phyloP scores from a whole-genome alignment of 1,139 yeast genomes.

The Sugiyamaella sp. region DNA sequence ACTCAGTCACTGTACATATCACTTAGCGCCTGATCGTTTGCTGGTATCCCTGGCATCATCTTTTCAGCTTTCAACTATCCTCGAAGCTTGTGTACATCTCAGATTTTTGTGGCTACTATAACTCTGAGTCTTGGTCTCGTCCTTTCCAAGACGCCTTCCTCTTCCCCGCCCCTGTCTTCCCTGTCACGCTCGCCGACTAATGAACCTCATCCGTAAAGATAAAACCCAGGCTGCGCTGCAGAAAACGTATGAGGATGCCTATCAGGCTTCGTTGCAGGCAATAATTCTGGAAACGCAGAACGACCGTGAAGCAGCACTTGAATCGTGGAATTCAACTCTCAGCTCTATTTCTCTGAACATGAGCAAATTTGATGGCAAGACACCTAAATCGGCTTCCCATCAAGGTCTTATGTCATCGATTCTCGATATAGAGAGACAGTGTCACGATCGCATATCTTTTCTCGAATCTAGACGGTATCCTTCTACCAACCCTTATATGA shows the following conservation, averaged over 20 bases:
- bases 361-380: constrained; percentile 37
- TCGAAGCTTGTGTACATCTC: no score
- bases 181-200: constrained; percentile 3
- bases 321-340: constrained; percentile 41
- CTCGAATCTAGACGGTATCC: constrained; percentile 35
- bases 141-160: neutral
- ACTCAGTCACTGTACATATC: no score
- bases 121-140: neutral
- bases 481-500: constrained; percentile 27
- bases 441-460: constrained; percentile 42
- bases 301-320: constrained; percentile 39
- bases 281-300: constrained; percentile 42
- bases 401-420: constrained; percentile 41
- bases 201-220: constrained; percentile 29
- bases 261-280: constrained; percentile 43
- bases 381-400: constrained; percentile 40
- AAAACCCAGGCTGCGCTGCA: constrained; percentile 36
- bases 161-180: neutral
- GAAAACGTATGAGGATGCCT: constrained; percentile 44
- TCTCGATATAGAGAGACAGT: constrained; percentile 44
- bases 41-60: no score
- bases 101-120: no score
- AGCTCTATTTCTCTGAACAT: constrained; percentile 37
- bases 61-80: no score
- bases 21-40: no score